phyloP scores from a whole-genome alignment of 345 rosid genomes.

The Ailanthus altissimus region DNA sequence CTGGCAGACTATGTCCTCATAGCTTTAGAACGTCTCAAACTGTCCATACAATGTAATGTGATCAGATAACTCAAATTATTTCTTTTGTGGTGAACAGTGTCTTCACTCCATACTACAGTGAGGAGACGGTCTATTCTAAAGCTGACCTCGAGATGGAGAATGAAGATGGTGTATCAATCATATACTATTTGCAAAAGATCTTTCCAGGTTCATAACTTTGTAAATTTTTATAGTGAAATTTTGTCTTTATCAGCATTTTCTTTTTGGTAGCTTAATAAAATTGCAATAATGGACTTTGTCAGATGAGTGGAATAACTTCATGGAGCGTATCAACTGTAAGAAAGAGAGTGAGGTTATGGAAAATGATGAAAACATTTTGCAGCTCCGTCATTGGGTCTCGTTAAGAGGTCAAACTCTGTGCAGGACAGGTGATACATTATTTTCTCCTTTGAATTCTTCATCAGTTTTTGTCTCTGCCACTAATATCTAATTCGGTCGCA shows the following conservation, averaged over 20 bases:
- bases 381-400: conserved; percentile 97
- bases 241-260: conserved; percentile 4
- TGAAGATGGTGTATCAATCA: conserved; percentile 95
- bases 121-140: conserved; percentile 91
- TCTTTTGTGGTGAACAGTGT: conserved; percentile 57
- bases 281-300: conserved; percentile 23
- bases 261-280: conserved; percentile 16
- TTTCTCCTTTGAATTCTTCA: not conserved
- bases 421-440: conserved; percentile 68
- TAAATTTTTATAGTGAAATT: conserved; percentile 8
- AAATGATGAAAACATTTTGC: conserved; percentile 90
- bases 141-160: conserved; percentile 91
- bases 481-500: conserved; percentile 39
- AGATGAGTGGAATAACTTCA: conserved; percentile 98
- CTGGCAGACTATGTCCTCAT: conserved; percentile 8
- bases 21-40: not conserved
- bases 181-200: conserved; percentile 95
- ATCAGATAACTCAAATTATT: conserved; percentile 11
- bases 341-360: conserved; percentile 74
- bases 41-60: not conserved
- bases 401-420: conserved; percentile 93
- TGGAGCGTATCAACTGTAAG: conserved; percentile 79
- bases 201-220: conserved; percentile 63
- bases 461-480: conserved; percentile 17
- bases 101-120: conserved; percentile 95